Evolutionary conservation across 768 basidiomycete species (phyloP), one percentile per base, ranked within the genome.

Genomic region (Holtermannia corniformis): DNA sequence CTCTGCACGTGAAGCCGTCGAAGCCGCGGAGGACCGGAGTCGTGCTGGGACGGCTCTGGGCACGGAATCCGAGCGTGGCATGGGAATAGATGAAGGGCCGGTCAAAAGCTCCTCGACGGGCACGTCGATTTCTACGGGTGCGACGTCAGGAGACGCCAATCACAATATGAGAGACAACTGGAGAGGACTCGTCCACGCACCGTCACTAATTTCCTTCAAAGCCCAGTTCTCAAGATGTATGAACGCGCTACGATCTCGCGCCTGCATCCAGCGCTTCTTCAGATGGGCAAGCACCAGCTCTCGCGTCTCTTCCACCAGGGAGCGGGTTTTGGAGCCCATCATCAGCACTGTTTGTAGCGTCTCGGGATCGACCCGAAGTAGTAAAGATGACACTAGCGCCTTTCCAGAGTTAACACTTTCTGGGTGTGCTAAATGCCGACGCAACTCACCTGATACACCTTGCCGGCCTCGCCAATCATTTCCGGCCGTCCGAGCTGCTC

Each of bases 181-280:
- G n/a, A n/a, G n/a, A n/a, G n/a, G n/a, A n/a, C n/a, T n/a, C n/a
- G n/a, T n/a, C n/a, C n/a, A 76, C 85, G 61, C 57, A 87, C 88
- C 79, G 63, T 85, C 81, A 41, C 81, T 79, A 40, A 97, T 88
- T 65, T 96, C 93, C 67, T 88, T 84, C 50, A 92, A 68, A 0
- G 85, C 82, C 88, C 89, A 95, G 3, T 78, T 78, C 46, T 93
- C 88, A n/a, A 97, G 76, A 3, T 73, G 66, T 47, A 85, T 83
- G 61, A 96, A 93, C 0, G 86, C 87, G n/a, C 81, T 80, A 47
- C 82, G 81, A 46, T 84, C 81, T 12, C 84, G 78, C 24, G 90
- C 79, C 12, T 75, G 78, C 43, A 84, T 64, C 89, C 88, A 95
- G 3, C 85, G 79, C 54, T 82, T 81, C 5, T 81, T 80, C 51